These are phyloP conservation scores for Priceomyces medius DNA, from an alignment of 805 yeast species.

Conservation along the genomic window DNA sequence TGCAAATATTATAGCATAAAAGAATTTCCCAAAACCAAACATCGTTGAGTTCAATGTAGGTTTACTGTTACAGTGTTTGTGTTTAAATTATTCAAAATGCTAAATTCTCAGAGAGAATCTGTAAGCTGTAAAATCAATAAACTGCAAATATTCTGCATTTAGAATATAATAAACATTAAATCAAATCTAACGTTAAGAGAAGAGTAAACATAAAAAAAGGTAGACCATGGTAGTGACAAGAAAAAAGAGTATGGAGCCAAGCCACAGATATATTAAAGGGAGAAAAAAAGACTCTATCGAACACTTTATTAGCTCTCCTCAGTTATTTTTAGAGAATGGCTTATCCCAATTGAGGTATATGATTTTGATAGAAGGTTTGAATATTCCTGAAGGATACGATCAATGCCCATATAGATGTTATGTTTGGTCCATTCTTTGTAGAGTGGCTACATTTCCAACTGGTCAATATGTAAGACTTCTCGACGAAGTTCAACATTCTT, in stretches of 20 bases:
- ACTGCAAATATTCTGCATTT: neutral
- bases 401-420: slow-evolving; percentile 68
- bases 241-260: neutral
- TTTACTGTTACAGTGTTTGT: neutral
- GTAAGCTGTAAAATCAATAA: neutral
- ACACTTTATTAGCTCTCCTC: slow-evolving; percentile 37
- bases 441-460: slow-evolving; percentile 60
- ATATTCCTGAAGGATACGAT: slow-evolving; percentile 44
- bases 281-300: slow-evolving; percentile 39
- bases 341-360: slow-evolving; percentile 35
- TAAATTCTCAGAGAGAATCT: neutral
- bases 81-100: neutral
- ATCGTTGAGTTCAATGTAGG: slow-evolving; percentile 18
- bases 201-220: neutral
- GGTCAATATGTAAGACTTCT: slow-evolving; percentile 51
- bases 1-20: slow-evolving; percentile 56
- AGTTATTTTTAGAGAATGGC: slow-evolving; percentile 33
- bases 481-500: slow-evolving; percentile 50
- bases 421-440: slow-evolving; percentile 76
- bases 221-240: neutral
- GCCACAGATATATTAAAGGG: slow-evolving; percentile 16
- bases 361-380: slow-evolving; percentile 42
- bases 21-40: slow-evolving; percentile 62
- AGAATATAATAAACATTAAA: slow-evolving; percentile 1
- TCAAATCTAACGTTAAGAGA: neutral